phyloP scores from a whole-genome alignment of 208 protist genomes.

The Angomonas deanei region DNA sequence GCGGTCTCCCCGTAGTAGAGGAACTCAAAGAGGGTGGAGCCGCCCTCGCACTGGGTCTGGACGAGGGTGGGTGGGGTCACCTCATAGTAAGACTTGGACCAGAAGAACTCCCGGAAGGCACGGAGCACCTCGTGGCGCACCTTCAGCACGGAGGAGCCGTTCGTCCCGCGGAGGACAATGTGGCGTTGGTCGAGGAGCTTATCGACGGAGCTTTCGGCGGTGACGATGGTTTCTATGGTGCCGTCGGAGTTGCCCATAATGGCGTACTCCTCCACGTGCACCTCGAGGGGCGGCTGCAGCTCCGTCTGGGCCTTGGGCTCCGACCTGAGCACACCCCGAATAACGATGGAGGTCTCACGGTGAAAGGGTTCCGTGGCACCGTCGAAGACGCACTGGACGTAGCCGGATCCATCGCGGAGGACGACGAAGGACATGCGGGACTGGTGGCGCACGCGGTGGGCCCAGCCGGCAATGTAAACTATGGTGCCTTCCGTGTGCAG shows the following conservation, averaged over 20 bases:
- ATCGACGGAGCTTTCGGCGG: slow-evolving; percentile 88
- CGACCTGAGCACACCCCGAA: slow-evolving; percentile 61
- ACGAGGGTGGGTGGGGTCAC: slow-evolving; percentile 97
- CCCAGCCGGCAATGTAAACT: slow-evolving; percentile 94
- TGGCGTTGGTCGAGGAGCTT: slow-evolving; percentile 95
- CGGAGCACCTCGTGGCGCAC: slow-evolving; percentile 87
- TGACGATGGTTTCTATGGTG: slow-evolving; percentile 86
- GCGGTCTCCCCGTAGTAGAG: slow-evolving; percentile 97
- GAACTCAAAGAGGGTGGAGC: slow-evolving; percentile 97
- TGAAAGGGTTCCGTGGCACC: slow-evolving; percentile 67
- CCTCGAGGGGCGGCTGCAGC: slow-evolving; percentile 75
- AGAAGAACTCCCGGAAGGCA: slow-evolving; percentile 96
- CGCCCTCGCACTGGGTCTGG: slow-evolving; percentile 97
- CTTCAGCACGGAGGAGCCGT: slow-evolving; percentile 84
- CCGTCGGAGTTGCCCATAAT: slow-evolving; percentile 81
- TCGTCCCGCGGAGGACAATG: slow-evolving; percentile 91
- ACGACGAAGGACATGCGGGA: slow-evolving; percentile 95
- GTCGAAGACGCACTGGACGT: slow-evolving; percentile 94
- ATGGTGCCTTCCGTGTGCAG: slow-evolving; percentile 34
- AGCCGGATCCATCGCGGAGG: slow-evolving; percentile 95
- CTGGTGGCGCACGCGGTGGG: slow-evolving; percentile 92
- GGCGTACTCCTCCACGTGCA: slow-evolving; percentile 85
- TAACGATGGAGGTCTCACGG: slow-evolving; percentile 81
- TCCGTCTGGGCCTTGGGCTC: slow-evolving; percentile 84
- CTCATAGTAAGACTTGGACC: slow-evolving; percentile 85